These are phyloP conservation scores for Nidula microcarpa DNA, from an alignment of 768 basidiomycete species.

Conservation along the genomic window DNA sequence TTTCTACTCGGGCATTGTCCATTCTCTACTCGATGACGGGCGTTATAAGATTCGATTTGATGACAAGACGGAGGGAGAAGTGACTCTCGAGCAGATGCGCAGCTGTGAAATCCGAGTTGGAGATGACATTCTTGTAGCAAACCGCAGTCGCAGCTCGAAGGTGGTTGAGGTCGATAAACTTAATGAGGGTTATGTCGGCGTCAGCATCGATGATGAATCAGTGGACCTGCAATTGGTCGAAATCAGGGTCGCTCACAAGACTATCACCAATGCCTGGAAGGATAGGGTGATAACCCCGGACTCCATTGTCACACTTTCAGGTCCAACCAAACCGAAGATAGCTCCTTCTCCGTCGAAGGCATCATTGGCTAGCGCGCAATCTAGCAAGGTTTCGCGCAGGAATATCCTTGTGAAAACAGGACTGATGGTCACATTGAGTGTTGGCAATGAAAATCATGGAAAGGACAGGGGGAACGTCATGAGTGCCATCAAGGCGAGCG, in stretches of 20 bases:
- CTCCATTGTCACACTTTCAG: conserved; percentile 37
- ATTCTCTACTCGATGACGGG: conserved; percentile 23
- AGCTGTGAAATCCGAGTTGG: conserved; percentile 43
- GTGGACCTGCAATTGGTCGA: conserved; percentile 29
- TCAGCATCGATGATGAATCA: conserved; percentile 36
- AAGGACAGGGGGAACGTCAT: conserved; percentile 40
- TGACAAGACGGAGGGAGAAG: conserved; percentile 45
- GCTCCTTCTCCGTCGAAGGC: conserved; percentile 47
- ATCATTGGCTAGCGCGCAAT: conserved; percentile 33
- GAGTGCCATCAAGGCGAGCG: conserved; percentile 40
- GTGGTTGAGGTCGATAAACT: conserved; percentile 26
- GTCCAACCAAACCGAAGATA: conserved; percentile 26
- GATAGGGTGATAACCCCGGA: conserved; percentile 44
- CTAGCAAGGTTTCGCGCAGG: conserved; percentile 24
- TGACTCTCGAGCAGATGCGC: conserved; percentile 55
- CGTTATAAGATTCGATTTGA: conserved; percentile 62
- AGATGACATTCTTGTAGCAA: conserved; percentile 49
- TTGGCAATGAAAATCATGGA: conserved; percentile 28
- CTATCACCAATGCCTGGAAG: conserved; percentile 49
- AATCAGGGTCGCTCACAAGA: conserved; percentile 49
- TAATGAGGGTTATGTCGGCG: conserved; percentile 24
- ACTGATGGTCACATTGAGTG: conserved; percentile 54
- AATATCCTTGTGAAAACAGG: conserved; percentile 46
- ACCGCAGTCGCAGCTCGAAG: conserved; percentile 24
- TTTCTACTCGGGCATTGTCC: conserved; percentile 60